Conservation (phyloP, 345 rosid species). For the Stellera chamaejasme region DNA sequence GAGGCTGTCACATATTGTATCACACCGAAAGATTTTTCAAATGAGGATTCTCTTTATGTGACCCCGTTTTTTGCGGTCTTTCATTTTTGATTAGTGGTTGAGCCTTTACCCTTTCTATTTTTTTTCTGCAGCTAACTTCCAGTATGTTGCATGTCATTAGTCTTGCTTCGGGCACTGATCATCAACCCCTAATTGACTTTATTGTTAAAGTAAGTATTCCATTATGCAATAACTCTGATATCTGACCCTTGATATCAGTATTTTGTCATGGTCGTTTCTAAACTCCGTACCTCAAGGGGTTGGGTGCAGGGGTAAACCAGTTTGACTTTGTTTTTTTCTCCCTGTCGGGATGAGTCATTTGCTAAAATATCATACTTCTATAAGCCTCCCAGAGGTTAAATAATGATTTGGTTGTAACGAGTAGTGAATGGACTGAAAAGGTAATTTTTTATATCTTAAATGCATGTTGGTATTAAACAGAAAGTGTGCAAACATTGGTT, state of each 20-base stretch:
- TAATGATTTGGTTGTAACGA: too few species aligned
- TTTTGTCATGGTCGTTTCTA: too few species aligned
- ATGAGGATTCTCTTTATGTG: too few species aligned
- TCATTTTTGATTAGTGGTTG: neutral
- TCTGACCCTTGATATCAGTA: neutral
- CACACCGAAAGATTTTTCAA: neutral
- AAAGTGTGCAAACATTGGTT: too few species aligned
- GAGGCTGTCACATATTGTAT: neutral
- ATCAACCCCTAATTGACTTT: constrained; percentile 60
- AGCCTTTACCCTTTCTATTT: neutral
- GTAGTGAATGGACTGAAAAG: too few species aligned
- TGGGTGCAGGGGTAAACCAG: neutral
- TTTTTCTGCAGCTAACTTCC: constrained; percentile 55
- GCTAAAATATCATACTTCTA: too few species aligned
- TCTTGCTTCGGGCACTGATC: constrained; percentile 48
- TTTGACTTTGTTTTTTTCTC: too few species aligned
- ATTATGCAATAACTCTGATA: neutral
- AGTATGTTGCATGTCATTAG: constrained; percentile 75
- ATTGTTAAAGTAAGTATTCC: constrained; percentile 56
- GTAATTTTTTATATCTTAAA: too few species aligned
- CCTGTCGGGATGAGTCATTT: too few species aligned
- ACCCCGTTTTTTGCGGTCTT: too few species aligned
- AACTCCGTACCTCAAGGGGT: neutral
- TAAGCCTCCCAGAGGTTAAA: too few species aligned
- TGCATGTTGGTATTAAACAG: too few species aligned